Evolutionary conservation across 345 rosid species (phyloP).

Genomic region (Geranium brycei): DNA sequence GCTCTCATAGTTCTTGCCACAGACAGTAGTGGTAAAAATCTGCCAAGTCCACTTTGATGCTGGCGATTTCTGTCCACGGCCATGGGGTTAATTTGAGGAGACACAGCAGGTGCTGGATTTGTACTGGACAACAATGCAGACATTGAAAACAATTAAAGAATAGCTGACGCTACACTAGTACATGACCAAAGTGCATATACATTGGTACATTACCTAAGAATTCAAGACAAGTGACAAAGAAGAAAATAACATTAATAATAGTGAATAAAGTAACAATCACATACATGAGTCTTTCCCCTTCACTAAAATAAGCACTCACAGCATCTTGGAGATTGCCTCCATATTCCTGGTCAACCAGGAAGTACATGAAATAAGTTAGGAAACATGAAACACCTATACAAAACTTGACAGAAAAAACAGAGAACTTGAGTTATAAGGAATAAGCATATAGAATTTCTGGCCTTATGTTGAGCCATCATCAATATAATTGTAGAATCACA

Average conservation of each 20-base stretch:
- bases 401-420: background rate
- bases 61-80: conserved; percentile 19
- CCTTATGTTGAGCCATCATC: no score
- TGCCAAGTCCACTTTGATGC: conserved; percentile 23
- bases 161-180: background rate
- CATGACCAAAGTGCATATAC: no score
- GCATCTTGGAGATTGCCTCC: conserved; percentile 61
- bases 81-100: conserved; percentile 18
- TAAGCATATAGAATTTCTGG: no score
- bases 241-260: background rate
- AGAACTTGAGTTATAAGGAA: no score
- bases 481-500: no score
- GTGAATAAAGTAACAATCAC: conserved; percentile 2
- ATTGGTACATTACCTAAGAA: background rate
- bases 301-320: conserved; percentile 53
- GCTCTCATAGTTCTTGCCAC: conserved; percentile 64
- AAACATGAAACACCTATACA: background rate
- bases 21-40: conserved; percentile 41
- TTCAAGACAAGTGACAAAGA: background rate
- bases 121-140: conserved; percentile 23
- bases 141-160: background rate
- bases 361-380: background rate
- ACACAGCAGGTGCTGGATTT: conserved; percentile 21
- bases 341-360: conserved; percentile 41
- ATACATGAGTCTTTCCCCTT: conserved; percentile 39